A percentile compares a stretch with the other conserved stretches of the same genome.
Evolutionary conservation across 345 rosid genomes (phyloP).

Genomic region (Melaleuca alternifolia): DNA sequence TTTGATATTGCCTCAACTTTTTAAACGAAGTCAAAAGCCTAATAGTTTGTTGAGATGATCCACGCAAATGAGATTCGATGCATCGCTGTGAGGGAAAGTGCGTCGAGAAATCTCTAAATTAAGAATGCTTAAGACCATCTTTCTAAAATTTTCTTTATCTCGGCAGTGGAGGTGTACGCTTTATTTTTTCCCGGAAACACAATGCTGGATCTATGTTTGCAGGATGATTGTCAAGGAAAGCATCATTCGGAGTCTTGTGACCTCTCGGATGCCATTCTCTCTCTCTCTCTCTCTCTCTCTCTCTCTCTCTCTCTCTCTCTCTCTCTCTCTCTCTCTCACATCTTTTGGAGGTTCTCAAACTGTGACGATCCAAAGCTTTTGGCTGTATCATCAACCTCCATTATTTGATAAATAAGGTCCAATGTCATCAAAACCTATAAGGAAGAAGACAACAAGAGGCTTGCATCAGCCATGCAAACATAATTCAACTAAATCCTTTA

Average conservation of each 20-base stretch:
- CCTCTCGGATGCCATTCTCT: not conserved
- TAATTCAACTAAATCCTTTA: not conserved
- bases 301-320: not conserved
- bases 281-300: not conserved
- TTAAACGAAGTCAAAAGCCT: not conserved
- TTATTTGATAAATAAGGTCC: not conserved
- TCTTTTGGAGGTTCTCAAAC: not conserved
- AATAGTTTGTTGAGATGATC: not conserved
- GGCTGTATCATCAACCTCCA: not conserved
- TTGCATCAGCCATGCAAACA: not conserved
- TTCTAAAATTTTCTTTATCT: not conserved
- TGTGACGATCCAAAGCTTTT: not conserved
- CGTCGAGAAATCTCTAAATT: not conserved
- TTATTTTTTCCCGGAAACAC: not conserved
- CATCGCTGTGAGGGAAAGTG: not conserved
- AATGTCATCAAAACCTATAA: not conserved
- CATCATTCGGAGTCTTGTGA: not conserved
- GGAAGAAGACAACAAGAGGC: not conserved
- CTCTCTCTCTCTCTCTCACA: not conserved
- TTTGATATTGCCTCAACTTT: not conserved
- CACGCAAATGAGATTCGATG: not conserved
- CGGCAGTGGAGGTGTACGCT: not conserved
- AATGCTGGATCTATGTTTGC: not conserved
- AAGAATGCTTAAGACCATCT: not conserved
- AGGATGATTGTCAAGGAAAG: not conserved